Conservation (phyloP, 495 filamentous ascomycete genomes). For the Aspergillus olivimuriae region DNA sequence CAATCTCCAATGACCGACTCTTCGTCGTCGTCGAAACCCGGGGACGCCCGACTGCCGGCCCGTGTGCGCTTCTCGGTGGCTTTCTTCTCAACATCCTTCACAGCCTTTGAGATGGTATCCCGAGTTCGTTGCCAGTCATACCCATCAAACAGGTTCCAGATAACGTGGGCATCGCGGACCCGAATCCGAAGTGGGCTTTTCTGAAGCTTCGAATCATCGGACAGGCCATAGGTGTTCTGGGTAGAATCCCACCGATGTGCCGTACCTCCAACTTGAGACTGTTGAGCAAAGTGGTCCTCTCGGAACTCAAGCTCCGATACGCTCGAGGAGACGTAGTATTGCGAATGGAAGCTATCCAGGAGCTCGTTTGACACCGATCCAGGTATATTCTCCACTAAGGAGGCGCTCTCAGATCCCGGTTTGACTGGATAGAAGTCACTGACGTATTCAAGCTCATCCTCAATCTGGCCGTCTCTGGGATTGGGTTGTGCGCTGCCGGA, state of each 20-base stretch:
- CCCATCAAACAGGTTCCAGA: slow-evolving; percentile 98
- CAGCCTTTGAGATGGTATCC: slow-evolving; percentile 78
- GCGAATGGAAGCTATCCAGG: slow-evolving; percentile 56
- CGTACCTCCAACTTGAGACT: slow-evolving; percentile 55
- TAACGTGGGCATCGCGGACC: slow-evolving; percentile 81
- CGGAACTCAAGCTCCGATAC: slow-evolving; percentile 57
- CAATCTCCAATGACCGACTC: slow-evolving; percentile 89
- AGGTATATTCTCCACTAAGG: slow-evolving; percentile 30
- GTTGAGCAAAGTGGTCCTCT: slow-evolving; percentile 72
- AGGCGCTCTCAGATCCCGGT: slow-evolving; percentile 29
- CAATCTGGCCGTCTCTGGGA: slow-evolving; percentile 23
- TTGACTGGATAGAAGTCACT: slow-evolving; percentile 55
- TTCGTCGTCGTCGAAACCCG: slow-evolving; percentile 59
- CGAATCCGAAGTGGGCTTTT: slow-evolving; percentile 69
- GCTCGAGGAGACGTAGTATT: slow-evolving; percentile 46
- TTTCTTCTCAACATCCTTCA: slow-evolving; percentile 75
- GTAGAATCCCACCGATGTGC: slow-evolving; percentile 74
- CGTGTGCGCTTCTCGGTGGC: slow-evolving; percentile 64
- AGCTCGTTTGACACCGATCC: slow-evolving; percentile 44
- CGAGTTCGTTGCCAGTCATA: slow-evolving; percentile 92
- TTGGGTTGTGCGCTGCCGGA: slow-evolving; percentile 12
- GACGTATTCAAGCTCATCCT: slow-evolving; percentile 55
- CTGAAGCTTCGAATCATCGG: slow-evolving; percentile 54
- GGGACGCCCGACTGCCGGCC: slow-evolving; percentile 36
- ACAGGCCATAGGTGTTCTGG: slow-evolving; percentile 63